A percentile compares a stretch with the other conserved stretches of the same genome.
These are phyloP conservation scores for Solanum rostratum DNA, from an alignment of 257 asterid genomes.

Conservation along the genomic window DNA sequence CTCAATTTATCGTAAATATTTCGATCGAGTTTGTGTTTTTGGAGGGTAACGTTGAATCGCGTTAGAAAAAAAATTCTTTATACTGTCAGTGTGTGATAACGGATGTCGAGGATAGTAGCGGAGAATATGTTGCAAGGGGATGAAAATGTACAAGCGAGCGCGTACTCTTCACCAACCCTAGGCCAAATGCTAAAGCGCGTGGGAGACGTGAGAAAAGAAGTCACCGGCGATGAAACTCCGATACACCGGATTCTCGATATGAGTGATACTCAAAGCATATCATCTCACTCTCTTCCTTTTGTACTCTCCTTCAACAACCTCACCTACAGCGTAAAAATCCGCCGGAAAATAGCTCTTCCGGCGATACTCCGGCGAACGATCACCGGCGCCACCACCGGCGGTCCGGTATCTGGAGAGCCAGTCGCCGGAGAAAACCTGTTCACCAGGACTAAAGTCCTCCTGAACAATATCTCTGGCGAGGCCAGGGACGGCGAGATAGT, in stretches of 20 bases:
- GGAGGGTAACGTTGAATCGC: neutral
- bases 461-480: constrained; percentile 55
- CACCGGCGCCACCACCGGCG: neutral
- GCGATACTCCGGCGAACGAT: neutral
- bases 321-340: constrained; percentile 39
- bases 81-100: neutral
- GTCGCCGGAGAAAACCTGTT: constrained; percentile 3
- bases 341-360: constrained; percentile 13
- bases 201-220: constrained; percentile 34
- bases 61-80: neutral
- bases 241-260: constrained; percentile 60
- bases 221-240: constrained; percentile 68
- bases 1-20: neutral
- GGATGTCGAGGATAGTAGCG: constrained; percentile 21
- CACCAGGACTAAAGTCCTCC: constrained; percentile 31
- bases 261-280: neutral
- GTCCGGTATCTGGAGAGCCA: constrained; percentile 8
- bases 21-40: accelerated
- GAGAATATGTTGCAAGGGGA: constrained; percentile 8
- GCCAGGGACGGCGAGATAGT: constrained; percentile 70
- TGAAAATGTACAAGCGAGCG: neutral
- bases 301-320: constrained; percentile 55
- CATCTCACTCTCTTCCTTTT: constrained; percentile 29
- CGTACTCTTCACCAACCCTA: constrained; percentile 16
- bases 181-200: constrained; percentile 28